Base-by-base conservation (phyloP, 2,329 filamentous ascomycete genomes). In the Incumbomyces lentus region DNA sequence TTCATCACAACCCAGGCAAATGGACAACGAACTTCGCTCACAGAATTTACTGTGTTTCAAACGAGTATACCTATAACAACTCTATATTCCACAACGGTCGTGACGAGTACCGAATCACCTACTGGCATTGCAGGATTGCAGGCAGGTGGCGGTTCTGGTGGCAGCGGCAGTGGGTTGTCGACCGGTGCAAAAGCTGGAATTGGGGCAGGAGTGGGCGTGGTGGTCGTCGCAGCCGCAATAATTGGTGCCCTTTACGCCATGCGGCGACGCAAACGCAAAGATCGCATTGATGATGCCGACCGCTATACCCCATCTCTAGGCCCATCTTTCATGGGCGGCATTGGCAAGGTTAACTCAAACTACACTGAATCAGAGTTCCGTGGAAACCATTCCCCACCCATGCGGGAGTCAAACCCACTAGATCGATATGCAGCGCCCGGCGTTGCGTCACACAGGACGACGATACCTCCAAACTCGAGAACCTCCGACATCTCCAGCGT, bases 131-230 rank as follows among this genome's bases (percentile, higher is more conserved):
- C 42, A 45, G 42, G 42, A 14, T 22, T 45, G 16, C 42, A 45
- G 17, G 33, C 33, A 34, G 17, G 29, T 29, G 41, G 14, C 31
- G 11, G 6, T 11, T n/a, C 17, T n/a, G 6, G 26, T n/a, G 26
- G 32, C 36, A 39, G 49, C 19, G 40, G 41, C 22, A 36, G 49
- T 30, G 49, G 54, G 8, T 40, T 56, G 13, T 56, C 54, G 3
- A 53, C 54, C 11, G 54, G 54, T 7, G 51, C 54, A 32, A 56
- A 56, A 48, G 53, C 54, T 17, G 54, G 54, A 13, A 56, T 56
- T 38, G 54, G 54, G 11, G 52, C 47, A 19, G 54, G 54, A 16
- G 49, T 56, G 2, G 54, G 49, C 18, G 31, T 55, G 18, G 43
- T 47, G 12, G 52, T 52, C 14, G 35, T 55, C 13, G 52, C 46